Conservation (phyloP, 371 early-diverging fungal genomes). For the Mortierella sp. region DNA sequence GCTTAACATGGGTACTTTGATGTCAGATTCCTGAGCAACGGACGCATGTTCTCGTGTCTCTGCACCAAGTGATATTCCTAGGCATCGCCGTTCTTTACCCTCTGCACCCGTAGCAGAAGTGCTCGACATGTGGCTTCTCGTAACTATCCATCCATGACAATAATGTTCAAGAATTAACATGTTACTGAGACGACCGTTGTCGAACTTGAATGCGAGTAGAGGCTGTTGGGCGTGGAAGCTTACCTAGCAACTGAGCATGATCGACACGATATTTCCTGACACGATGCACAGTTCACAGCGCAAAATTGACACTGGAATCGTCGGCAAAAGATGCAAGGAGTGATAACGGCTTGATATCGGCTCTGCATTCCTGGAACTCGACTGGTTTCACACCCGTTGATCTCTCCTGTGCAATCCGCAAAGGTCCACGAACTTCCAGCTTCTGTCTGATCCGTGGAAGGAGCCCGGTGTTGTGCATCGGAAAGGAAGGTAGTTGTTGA, state of each 20-base stretch:
- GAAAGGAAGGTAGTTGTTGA: not conserved
- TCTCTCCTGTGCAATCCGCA: slow-evolving; percentile 44
- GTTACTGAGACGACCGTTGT: not conserved
- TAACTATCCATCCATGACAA: slow-evolving; percentile 17
- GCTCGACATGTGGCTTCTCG: slow-evolving; percentile 32
- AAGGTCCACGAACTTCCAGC: slow-evolving; percentile 27
- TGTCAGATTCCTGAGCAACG: not conserved
- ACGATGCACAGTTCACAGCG: slow-evolving; percentile 22
- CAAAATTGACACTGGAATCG: slow-evolving; percentile 47
- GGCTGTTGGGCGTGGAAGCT: not conserved
- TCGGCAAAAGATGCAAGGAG: slow-evolving; percentile 29
- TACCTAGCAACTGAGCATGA: slow-evolving; percentile 43
- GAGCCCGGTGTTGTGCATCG: not conserved
- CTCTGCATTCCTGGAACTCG: slow-evolving; percentile 41
- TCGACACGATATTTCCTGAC: slow-evolving; percentile 33
- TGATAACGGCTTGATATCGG: slow-evolving; percentile 32
- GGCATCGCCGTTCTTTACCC: not conserved
- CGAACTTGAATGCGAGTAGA: no score
- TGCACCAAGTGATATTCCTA: no score
- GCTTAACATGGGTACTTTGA: no score
- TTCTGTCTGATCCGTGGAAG: not conserved
- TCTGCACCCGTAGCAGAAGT: slow-evolving; percentile 23
- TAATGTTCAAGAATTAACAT: not conserved
- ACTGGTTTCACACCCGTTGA: slow-evolving; percentile 41
- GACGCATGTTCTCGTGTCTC: not conserved